Evolutionary conservation across 306 rosid species (phyloP).

Genomic region (Sechiopsis laciniata): DNA sequence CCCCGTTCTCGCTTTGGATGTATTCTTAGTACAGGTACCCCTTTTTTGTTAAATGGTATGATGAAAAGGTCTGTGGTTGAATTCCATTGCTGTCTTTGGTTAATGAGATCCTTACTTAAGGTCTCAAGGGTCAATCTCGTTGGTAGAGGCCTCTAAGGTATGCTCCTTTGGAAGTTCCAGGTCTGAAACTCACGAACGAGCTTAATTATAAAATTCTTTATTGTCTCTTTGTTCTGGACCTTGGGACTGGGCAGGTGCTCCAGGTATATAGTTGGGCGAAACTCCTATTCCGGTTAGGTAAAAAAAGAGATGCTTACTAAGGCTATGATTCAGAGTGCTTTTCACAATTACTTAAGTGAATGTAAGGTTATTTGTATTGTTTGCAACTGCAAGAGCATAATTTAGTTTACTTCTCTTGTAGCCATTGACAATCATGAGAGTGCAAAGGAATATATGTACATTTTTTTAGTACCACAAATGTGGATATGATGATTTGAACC

Average conservation of each 20-base stretch:
- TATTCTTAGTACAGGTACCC: slow-evolving; percentile 87
- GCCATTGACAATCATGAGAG: neutral
- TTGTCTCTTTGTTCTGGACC: too few species aligned
- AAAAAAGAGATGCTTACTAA: too few species aligned
- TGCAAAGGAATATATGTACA: neutral
- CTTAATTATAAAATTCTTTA: too few species aligned
- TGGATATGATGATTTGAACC: too few species aligned
- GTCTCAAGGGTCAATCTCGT: too few species aligned
- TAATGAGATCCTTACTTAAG: neutral
- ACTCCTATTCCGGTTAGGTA: too few species aligned
- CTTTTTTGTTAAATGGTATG: neutral
- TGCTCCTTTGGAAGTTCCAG: too few species aligned
- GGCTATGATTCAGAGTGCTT: neutral
- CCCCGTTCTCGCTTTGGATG: slow-evolving; percentile 95
- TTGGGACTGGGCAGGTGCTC: too few species aligned
- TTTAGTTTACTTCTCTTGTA: neutral
- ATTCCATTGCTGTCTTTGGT: neutral
- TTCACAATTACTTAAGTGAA: neutral
- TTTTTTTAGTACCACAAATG: too few species aligned
- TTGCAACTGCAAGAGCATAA: neutral
- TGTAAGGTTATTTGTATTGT: neutral
- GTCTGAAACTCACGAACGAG: too few species aligned
- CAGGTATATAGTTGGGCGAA: too few species aligned
- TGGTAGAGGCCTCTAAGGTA: too few species aligned
- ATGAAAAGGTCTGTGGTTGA: neutral